Evolutionary conservation across 2,329 filamentous ascomycete species (phyloP).

Genomic region (Leptoxyphium fumago): DNA sequence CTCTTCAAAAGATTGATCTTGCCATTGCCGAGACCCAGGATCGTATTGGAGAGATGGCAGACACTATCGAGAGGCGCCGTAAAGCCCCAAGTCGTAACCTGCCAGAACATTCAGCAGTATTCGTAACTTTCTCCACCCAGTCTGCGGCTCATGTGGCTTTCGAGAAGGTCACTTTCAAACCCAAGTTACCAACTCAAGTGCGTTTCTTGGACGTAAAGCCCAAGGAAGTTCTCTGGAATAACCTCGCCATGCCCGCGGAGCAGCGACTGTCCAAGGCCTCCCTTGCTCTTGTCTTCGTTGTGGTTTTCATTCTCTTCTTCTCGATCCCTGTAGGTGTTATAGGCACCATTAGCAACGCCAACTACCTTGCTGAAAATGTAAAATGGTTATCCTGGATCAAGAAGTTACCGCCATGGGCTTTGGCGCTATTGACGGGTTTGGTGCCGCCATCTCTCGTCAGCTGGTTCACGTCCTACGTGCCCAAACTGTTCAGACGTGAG

Average conservation of each 20-base stretch:
- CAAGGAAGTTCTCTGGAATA: conserved; percentile 33
- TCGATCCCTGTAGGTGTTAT: conserved; percentile 20
- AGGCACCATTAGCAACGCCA: conserved; percentile 20
- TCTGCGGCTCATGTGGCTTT: conserved; percentile 71
- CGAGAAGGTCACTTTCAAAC: conserved; percentile 34
- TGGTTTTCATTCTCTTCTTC: conserved; percentile 23
- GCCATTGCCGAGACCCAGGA: conserved; percentile 75
- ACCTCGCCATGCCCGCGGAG: conserved; percentile 23
- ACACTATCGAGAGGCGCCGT: conserved; percentile 52
- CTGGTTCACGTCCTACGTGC: conserved; percentile 20
- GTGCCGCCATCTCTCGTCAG: conserved; percentile 18
- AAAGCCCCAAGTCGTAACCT: conserved; percentile 36
- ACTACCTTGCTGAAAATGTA: conserved; percentile 16
- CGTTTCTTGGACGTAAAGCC: conserved; percentile 30
- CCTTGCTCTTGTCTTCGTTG: conserved; percentile 17
- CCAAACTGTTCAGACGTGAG: conserved; percentile 18
- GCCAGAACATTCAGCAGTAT: conserved; percentile 57
- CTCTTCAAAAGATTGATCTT: conserved; percentile 76
- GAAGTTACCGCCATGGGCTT: conserved; percentile 14
- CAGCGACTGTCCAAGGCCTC: conserved; percentile 17
- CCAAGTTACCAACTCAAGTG: conserved; percentile 22
- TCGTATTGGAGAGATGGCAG: conserved; percentile 58
- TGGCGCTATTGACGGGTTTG: conserved; percentile 18
- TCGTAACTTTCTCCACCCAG: conserved; percentile 76
- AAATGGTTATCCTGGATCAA: conserved; percentile 18